phyloP scores from a whole-genome alignment of 1,284 basidiomycete genomes.

The Austroboletus olivaceoglutinosus region DNA sequence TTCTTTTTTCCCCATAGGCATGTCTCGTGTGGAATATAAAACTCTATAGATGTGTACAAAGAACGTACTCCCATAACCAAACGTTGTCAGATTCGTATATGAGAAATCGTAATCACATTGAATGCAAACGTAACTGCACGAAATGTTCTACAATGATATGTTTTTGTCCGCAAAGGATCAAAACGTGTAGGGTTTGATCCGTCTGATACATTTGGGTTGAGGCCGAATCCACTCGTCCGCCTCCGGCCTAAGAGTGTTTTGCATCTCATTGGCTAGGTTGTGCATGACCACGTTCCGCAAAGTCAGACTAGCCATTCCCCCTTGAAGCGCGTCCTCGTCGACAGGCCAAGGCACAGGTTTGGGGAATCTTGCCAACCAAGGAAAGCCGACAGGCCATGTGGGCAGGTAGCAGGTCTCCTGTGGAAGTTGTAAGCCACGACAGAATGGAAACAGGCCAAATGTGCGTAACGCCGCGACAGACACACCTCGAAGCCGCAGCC shows the following conservation, averaged over 20 bases:
- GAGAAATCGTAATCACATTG: too few relatives aligned
- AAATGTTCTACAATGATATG: too few relatives aligned
- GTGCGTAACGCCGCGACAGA: neutral
- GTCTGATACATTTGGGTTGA: neutral
- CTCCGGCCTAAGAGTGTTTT: neutral
- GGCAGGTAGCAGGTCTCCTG: neutral
- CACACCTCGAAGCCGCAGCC: constrained; percentile 35
- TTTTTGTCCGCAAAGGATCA: neutral
- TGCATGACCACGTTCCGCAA: neutral
- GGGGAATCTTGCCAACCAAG: neutral
- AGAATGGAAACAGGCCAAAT: too few relatives aligned
- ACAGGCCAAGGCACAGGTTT: neutral
- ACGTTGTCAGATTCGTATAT: too few relatives aligned
- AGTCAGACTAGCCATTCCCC: neutral
- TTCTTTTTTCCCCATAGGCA: too few relatives aligned
- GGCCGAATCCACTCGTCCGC: neutral
- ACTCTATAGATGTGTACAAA: too few relatives aligned
- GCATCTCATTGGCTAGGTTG: neutral
- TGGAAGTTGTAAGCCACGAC: neutral
- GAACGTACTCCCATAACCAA: too few relatives aligned
- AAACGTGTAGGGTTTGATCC: neutral
- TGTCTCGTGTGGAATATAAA: too few relatives aligned
- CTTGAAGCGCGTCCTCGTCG: neutral
- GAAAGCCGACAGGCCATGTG: neutral
- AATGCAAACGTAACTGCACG: too few relatives aligned